Conservation (phyloP, 1,284 basidiomycete genomes). For the Rhodotorula sp. region DNA sequence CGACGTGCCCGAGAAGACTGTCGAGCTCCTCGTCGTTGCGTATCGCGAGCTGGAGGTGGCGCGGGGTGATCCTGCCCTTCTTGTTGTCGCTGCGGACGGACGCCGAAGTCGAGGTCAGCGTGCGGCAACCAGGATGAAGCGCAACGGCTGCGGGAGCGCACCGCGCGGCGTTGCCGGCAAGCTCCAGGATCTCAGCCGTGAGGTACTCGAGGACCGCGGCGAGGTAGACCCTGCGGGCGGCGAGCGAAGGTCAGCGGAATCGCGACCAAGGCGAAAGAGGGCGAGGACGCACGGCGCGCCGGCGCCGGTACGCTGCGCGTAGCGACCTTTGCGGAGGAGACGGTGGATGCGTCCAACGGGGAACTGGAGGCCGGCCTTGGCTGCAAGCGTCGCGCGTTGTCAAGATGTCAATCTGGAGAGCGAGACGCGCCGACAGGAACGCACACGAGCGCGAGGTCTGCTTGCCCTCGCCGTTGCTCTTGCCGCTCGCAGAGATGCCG, state of each 20-base stretch:
- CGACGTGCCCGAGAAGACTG: conserved; percentile 67
- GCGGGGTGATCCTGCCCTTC: conserved; percentile 86
- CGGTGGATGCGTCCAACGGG: conserved; percentile 85
- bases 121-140: no score
- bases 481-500: no score
- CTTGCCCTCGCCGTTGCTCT: no score
- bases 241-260: neutral
- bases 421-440: conserved; percentile 62
- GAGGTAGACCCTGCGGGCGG: conserved; percentile 67
- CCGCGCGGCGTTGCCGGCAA: conserved; percentile 61
- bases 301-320: conserved; percentile 68
- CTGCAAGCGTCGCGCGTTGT: conserved; percentile 50
- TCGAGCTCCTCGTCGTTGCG: conserved; percentile 70
- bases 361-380: conserved; percentile 72
- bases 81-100: conserved; percentile 61
- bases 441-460: no score
- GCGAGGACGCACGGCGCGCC: conserved; percentile 64
- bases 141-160: conserved; percentile 45
- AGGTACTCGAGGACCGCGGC: conserved; percentile 87
- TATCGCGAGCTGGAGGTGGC: conserved; percentile 87
- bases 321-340: conserved; percentile 78
- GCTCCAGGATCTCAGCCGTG: conserved; percentile 83
- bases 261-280: neutral
- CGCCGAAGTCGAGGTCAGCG: no score
- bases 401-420: conserved; percentile 6